phyloP scores from a whole-genome alignment of 73 alveolate species.

The Tetrahymena borealis region DNA sequence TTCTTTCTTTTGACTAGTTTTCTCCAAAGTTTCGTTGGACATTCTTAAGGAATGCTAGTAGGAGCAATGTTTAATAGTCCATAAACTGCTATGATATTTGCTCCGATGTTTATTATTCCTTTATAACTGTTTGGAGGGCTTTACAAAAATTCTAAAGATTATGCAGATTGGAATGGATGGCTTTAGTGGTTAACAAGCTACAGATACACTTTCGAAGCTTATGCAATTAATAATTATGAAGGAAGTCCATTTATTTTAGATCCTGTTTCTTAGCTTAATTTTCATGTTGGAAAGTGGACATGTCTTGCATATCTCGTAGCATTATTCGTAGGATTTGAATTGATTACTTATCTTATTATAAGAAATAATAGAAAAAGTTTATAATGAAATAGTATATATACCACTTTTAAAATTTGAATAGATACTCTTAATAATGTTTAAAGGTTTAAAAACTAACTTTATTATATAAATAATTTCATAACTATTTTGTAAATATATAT shows the following conservation, averaged over 20 bases:
- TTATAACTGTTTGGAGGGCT: not conserved
- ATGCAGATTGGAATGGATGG: not conserved
- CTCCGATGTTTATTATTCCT: not conserved
- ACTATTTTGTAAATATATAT: too few relatives aligned
- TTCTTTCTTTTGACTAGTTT: not conserved
- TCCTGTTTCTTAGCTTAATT: not conserved
- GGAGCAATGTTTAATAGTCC: not conserved
- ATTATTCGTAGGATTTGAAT: not conserved
- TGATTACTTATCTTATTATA: not conserved
- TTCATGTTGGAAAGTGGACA: not conserved
- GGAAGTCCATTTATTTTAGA: not conserved
- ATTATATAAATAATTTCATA: too few relatives aligned
- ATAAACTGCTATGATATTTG: not conserved
- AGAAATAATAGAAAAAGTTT: not conserved
- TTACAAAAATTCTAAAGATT: not conserved
- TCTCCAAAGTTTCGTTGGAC: not conserved
- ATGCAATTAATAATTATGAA: not conserved
- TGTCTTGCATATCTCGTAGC: not conserved
- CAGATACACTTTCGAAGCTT: not conserved
- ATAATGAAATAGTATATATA: not conserved
- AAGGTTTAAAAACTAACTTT: too few relatives aligned
- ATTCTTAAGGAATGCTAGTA: not conserved
- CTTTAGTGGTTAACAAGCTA: not conserved
- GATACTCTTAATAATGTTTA: too few relatives aligned
- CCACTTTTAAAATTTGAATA: too few relatives aligned